Base-by-base conservation (phyloP, 1,284 basidiomycete species). In the Cystobasidium pallidum region DNA sequence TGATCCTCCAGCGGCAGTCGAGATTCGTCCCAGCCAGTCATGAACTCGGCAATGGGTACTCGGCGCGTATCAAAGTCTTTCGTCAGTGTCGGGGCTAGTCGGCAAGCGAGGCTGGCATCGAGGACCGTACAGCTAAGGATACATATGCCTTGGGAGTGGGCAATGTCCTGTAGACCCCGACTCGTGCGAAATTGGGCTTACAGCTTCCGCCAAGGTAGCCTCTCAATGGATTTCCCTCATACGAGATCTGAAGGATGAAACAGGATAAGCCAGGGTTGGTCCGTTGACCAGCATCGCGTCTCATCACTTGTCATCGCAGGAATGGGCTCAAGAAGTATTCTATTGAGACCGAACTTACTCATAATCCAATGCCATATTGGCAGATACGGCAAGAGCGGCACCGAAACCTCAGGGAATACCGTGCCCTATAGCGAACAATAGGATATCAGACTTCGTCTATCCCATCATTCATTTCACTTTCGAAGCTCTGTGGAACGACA, bases 301-400 rank as follows among this genome's bases (percentile, higher is more conserved):
- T n/a, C n/a, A n/a, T n/a, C n/a, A n/a, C n/a, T n/a, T n/a, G n/a
- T n/a, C n/a, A n/a, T n/a, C n/a, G n/a, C n/a, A n/a, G n/a, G n/a
- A n/a, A n/a, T n/a, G n/a, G n/a, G n/a, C n/a, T n/a, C n/a, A n/a
- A n/a, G n/a, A n/a, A n/a, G n/a, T n/a, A n/a, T n/a, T n/a, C n/a
- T n/a, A n/a, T n/a, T n/a, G n/a, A n/a, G n/a, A n/a, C n/a, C n/a
- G n/a, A n/a, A 43, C 58, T 43, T n/a, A 67, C 66, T 43, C 36
- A 28, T 24, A 43, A 19, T 34, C 30, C 7, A 67, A 47, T 32
- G 66, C 52, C 66, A 67, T 67, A 26, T 67, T 67, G 36, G 52
- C 52, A 55, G 19, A 43, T 15, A 45, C 54, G 7, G 47, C n/a
- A 19, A 67, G 11, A 55, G 39, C 54, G 19, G 52, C 59, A 30